A percentile compares a stretch with the other conserved stretches of the same genome.
Conservation (phyloP, 2,329 filamentous ascomycete genomes). For the Amauroascus verrucosus region DNA sequence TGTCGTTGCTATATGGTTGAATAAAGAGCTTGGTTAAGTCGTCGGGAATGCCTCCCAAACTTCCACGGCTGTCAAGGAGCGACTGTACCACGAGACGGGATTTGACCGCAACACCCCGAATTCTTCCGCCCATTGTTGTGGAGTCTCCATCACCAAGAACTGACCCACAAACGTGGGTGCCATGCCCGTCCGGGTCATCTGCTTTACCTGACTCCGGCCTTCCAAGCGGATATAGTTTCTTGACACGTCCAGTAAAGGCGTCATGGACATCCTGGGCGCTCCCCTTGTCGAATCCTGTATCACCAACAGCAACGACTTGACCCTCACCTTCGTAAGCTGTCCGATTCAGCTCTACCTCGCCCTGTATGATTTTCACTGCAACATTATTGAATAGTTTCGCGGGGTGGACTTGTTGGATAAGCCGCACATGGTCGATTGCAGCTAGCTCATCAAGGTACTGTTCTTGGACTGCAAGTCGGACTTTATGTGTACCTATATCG, state of each 20-base stretch:
- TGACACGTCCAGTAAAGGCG: constrained; percentile 18
- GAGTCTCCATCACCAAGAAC: constrained; percentile 17
- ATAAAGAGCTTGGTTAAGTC: constrained; percentile 17
- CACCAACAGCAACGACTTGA: constrained; percentile 19
- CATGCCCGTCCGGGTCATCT: constrained; percentile 19
- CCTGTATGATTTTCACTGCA: constrained; percentile 16
- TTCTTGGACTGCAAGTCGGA: constrained; percentile 14
- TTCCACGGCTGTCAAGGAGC: constrained; percentile 12
- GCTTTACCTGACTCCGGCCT: background rate
- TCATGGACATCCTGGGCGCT: constrained; percentile 14
- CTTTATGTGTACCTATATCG: constrained; percentile 4
- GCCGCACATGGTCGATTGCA: constrained; percentile 15
- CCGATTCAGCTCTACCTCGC: constrained; percentile 9
- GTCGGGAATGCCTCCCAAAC: constrained; percentile 17
- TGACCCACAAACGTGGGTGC: constrained; percentile 21
- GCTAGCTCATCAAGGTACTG: constrained; percentile 16
- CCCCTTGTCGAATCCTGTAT: constrained; percentile 20
- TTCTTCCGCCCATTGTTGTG: constrained; percentile 14
- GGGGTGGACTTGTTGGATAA: constrained; percentile 16
- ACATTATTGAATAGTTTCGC: constrained; percentile 18
- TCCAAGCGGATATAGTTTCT: constrained; percentile 15
- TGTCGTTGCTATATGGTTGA: constrained; percentile 16
- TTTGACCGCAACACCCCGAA: constrained; percentile 18
- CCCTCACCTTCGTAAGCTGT: constrained; percentile 15
- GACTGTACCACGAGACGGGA: constrained; percentile 20